Conservation (phyloP, 257 asterid species). For the Voacanga thouarsii region DNA sequence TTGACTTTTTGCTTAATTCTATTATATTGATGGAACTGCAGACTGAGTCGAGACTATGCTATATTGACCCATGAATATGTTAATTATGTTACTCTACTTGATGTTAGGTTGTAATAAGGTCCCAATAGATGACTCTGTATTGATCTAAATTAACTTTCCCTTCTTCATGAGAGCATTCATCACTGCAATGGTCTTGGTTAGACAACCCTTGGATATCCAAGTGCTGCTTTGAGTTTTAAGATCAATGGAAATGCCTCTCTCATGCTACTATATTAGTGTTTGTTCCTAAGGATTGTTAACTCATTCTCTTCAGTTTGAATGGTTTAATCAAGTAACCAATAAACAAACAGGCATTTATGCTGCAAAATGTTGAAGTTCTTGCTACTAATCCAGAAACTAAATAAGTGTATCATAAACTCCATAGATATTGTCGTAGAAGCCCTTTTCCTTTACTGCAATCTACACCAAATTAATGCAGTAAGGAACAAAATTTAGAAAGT, state of each 20-base stretch:
- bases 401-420: background rate
- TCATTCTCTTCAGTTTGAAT: too few relatives aligned
- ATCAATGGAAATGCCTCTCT: too few relatives aligned
- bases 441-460: background rate
- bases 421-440: background rate
- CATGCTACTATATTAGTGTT: too few relatives aligned
- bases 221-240: too few relatives aligned
- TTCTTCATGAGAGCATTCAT: background rate
- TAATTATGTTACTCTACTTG: background rate
- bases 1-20: background rate
- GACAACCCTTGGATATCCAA: too few relatives aligned
- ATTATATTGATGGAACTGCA: background rate
- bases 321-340: too few relatives aligned
- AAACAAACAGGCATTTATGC: too few relatives aligned
- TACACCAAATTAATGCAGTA: background rate
- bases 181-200: too few relatives aligned
- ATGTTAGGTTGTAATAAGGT: background rate
- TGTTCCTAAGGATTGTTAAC: too few relatives aligned
- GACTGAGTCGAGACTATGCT: background rate
- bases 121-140: background rate
- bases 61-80: background rate
- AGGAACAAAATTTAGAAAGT: background rate
- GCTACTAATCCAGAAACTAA: background rate
- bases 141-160: background rate
- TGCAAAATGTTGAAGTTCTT: too few relatives aligned